Evolutionary conservation across 139 green algal species (phyloP), one percentile per base, ranked within the genome.

Genomic region (Picochlorum sp.): DNA sequence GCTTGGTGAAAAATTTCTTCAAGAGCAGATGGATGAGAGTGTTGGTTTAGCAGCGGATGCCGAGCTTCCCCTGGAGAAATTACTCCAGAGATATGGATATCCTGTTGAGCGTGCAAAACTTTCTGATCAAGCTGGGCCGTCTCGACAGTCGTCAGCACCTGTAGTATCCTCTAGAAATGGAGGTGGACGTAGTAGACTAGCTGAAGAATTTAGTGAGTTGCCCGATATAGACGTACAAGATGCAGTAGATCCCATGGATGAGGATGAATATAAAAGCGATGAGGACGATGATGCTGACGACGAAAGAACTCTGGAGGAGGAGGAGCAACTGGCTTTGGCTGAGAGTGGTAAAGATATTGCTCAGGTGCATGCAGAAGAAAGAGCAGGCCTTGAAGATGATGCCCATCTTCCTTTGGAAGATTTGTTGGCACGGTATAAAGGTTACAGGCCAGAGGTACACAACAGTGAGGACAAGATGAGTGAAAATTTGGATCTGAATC

Each of bases 361-460:
- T 56, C 13, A 20, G 56, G 13, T 34, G 0, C 56, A 46, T 34
- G n/a, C 20, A 14, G 41, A 67, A 51, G 90, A 97, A 77, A 45
- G 90, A 28, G 71, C 76, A 24, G 90, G 56, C 1, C 79, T 97
- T 49, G 77, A 76, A 32, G 74, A 76, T 6, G 91, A 97, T 56
- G 80, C 79, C 3, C 83, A 97, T 16, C 56, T 97, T 58, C 80
- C 91, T 2, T 62, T 97, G 1, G 91, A 96, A 54, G 64, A 94
- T 72, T 67, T 97, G 56, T 76, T 97, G 69, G 78, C 51, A 16
- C 23, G 26, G 11, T 59, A 38, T 41, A 23, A 72, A 46, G 71
- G 34, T 20, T 70, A 65, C 18, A 69, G 46, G 23, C 64, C 60
- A 15, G 59, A 68, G 34, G 30, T 41, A 3, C n/a, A 8, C 11